Base-by-base conservation (phyloP, 305 asterid species). In the Plantago coronopus region DNA sequence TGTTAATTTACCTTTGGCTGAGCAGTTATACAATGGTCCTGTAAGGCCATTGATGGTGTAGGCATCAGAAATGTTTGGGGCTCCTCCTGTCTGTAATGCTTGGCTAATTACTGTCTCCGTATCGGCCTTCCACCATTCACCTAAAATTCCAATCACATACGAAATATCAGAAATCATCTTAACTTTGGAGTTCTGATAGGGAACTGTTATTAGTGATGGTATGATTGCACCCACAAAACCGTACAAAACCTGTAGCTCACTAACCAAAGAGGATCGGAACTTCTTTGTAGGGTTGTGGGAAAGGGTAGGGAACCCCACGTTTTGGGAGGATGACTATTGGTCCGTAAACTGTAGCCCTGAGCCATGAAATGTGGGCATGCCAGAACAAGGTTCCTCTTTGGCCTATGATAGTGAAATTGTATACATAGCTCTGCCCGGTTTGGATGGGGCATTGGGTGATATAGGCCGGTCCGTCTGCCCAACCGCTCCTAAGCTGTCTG, bases 401-500 rank as follows among this genome's bases (percentile, higher is more conserved):
- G 48, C 82, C 87, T 2, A 44, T 73, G 20, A 85, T 22, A 20
- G 87, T 85, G 70, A 82, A 85, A 46, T 80, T 77, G 43, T 85
- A 82, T 21, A 80, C 83, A 64, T 85, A 82, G 46, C 74, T 80
- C 61, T 82, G 84, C 4, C 85, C 82, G 7, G 77, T 85, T 46
- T 76, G 89, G 65, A 85, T 85, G 0, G 94, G 87, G 54, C 94
- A 85, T 54, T 84, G 87, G 8, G 93, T 76, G 51, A 84, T 40
- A 62, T 84, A 81, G 5, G 93, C 84, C 0, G 88, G 85, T 57
- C 94, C 89, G 42, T 85, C 89, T 1, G 94, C 94, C 94, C 94
- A 85, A 44, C 86, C 87, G 19, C 87, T 85, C 59, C 84, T 62
- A 34, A 82, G 64, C 49, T 80, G 94, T 64, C 81, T 71, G 0